Evolutionary conservation across 2,329 filamentous ascomycete genomes (phyloP).

Genomic region (Fusarium algeriense): DNA sequence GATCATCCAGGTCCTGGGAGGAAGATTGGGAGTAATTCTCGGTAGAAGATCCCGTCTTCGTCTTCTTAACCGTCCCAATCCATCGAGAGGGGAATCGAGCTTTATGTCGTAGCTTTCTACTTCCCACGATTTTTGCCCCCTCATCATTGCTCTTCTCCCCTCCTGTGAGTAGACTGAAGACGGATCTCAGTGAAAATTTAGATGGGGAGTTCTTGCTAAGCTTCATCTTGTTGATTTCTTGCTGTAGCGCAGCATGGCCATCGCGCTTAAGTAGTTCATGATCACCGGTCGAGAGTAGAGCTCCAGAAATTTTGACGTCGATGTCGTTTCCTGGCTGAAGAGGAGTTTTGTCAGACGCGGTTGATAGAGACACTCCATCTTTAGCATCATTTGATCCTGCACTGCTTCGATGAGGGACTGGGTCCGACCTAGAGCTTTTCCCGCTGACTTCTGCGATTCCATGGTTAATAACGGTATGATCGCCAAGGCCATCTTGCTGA

Average conservation of each 20-base stretch:
- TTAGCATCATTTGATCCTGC: neutral
- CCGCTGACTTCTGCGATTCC: neutral
- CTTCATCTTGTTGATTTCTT: neutral
- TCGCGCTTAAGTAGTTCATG: too few relatives aligned
- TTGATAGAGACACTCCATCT: neutral
- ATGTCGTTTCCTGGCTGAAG: neutral
- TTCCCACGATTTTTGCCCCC: neutral
- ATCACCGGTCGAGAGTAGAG: neutral
- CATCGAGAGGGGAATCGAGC: neutral
- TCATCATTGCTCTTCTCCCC: neutral
- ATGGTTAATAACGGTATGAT: neutral
- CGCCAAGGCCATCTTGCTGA: neutral
- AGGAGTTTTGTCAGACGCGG: neutral
- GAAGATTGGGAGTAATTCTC: conserved; percentile 7
- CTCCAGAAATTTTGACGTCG: neutral
- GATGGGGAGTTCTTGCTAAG: neutral
- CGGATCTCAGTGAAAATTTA: neutral
- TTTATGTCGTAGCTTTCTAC: neutral
- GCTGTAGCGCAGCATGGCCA: neutral
- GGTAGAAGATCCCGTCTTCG: neutral
- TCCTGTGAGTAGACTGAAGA: neutral
- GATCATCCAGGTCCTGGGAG: neutral
- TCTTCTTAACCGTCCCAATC: neutral
- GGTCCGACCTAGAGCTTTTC: neutral
- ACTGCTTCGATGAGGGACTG: neutral